Evolutionary conservation across 2,329 filamentous ascomycete species (phyloP).

Genomic region (Pyricularia sp.): DNA sequence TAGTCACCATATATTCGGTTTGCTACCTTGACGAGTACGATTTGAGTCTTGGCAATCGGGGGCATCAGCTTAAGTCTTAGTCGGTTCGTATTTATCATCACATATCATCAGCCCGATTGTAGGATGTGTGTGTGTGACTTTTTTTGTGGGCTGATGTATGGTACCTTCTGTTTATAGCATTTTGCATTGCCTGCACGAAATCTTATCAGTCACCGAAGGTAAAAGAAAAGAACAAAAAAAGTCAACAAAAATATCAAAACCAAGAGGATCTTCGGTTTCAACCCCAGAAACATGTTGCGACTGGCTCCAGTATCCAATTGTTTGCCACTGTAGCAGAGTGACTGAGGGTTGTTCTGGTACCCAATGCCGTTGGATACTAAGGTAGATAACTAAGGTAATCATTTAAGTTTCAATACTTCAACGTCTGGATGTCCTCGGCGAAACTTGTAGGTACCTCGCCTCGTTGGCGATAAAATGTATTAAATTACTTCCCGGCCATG

Average conservation of each 20-base stretch:
- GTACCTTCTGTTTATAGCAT: neutral
- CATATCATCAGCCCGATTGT: neutral
- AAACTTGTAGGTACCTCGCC: neutral
- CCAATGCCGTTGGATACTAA: neutral
- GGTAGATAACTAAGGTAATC: neutral
- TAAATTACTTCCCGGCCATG: neutral
- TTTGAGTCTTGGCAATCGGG: neutral
- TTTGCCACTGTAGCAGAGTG: neutral
- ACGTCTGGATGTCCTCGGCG: neutral
- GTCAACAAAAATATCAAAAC: neutral
- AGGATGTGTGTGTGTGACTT: neutral
- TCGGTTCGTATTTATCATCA: neutral
- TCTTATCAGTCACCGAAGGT: neutral
- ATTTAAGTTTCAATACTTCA: neutral
- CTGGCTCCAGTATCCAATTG: neutral
- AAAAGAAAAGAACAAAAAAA: neutral
- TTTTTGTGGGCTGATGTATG: neutral
- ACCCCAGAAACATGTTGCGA: neutral
- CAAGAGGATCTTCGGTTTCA: neutral
- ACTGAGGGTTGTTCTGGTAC: neutral
- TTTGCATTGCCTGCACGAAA: neutral
- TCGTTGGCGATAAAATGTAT: neutral
- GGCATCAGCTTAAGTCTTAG: neutral
- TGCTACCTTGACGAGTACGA: neutral
- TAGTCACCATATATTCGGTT: neutral